phyloP scores from a whole-genome alignment of 305 asterid genomes.

The Fraxinus greggii region DNA sequence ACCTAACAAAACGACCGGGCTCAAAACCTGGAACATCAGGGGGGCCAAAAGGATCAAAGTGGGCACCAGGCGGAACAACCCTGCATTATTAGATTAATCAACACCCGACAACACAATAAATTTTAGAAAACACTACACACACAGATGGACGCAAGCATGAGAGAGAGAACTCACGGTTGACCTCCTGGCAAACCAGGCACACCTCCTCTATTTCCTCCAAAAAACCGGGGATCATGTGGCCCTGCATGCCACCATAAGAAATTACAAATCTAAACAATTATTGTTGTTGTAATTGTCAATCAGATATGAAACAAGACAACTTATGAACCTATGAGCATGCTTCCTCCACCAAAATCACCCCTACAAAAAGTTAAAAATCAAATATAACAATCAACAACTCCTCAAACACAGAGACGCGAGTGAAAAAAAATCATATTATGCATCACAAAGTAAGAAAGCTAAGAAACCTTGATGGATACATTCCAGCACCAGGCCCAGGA shows the following conservation, averaged over 20 bases:
- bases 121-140: not conserved
- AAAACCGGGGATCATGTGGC: slow-evolving; percentile 70
- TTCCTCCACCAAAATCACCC: slow-evolving; percentile 56
- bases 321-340: slow-evolving; percentile 68
- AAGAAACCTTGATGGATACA: slow-evolving; percentile 63
- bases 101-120: not conserved
- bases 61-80: slow-evolving; percentile 86
- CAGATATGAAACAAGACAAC: slow-evolving; percentile 9
- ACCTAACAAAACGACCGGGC: slow-evolving; percentile 77
- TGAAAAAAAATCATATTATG: not conserved
- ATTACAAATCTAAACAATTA: not conserved
- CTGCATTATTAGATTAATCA: slow-evolving; percentile 32
- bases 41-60: slow-evolving; percentile 91
- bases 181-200: slow-evolving; percentile 61
- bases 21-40: slow-evolving; percentile 86
- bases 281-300: slow-evolving; percentile 1
- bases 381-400: not conserved
- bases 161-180: slow-evolving; percentile 40
- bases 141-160: not conserved
- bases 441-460: slow-evolving; percentile 1
- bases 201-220: slow-evolving; percentile 46
- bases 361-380: slow-evolving; percentile 33
- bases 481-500: slow-evolving; percentile 81
- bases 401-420: not conserved
- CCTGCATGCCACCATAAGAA: slow-evolving; percentile 43